phyloP scores from a whole-genome alignment of 1,139 yeast species.

The Yamadazyma pseudoaaseri region DNA sequence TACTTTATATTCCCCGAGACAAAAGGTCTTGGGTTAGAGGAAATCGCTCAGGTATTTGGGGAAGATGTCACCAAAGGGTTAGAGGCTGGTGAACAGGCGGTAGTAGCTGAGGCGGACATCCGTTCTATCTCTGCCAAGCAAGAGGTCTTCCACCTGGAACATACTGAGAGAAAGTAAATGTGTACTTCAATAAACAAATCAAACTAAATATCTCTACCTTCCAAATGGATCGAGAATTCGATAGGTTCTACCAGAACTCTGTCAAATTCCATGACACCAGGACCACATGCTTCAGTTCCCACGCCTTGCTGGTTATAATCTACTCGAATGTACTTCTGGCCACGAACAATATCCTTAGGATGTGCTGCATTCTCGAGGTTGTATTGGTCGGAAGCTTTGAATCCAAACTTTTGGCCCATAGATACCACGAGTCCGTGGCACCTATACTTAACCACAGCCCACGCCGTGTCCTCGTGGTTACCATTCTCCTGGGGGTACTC shows the following conservation, averaged over 20 bases:
- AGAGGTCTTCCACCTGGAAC: too few relatives aligned
- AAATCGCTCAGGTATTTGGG: constrained; percentile 1
- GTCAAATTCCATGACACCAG: constrained; percentile 21
- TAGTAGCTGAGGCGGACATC: not conserved
- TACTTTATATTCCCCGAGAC: constrained; percentile 14
- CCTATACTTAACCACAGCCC: constrained; percentile 14
- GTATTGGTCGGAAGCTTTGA: constrained; percentile 20
- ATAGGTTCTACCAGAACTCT: constrained; percentile 2
- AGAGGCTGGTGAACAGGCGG: constrained; percentile 3
- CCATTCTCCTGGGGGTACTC: constrained; percentile 39
- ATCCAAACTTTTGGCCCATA: constrained; percentile 12
- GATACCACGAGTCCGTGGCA: not conserved
- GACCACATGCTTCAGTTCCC: constrained; percentile 35
- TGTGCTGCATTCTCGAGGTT: constrained; percentile 25
- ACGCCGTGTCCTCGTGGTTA: constrained; percentile 28
- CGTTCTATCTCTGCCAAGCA: too few relatives aligned
- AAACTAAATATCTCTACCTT: not conserved
- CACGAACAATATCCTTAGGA: constrained; percentile 21
- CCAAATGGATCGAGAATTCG: too few relatives aligned
- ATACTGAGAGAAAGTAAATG: not conserved
- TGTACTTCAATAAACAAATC: not conserved
- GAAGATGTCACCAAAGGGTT: constrained; percentile 2
- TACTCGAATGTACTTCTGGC: constrained; percentile 20
- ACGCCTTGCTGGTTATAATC: constrained; percentile 33
- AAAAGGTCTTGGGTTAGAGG: constrained; percentile 5